These are phyloP conservation scores for Kondoa malvinella DNA, from an alignment of 768 basidiomycete species.

Conservation along the genomic window DNA sequence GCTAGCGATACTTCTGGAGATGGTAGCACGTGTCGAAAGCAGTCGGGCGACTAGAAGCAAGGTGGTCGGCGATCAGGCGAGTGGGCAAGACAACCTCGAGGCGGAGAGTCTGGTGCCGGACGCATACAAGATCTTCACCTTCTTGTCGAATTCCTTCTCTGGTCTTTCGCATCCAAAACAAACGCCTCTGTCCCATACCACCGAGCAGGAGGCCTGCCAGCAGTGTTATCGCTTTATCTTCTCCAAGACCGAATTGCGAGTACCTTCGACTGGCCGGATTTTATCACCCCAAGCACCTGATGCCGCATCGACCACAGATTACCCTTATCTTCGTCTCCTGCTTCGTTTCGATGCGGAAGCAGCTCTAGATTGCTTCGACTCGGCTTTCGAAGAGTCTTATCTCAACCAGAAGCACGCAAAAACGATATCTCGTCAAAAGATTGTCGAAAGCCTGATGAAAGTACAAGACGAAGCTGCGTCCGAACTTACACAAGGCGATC, in stretches of 20 bases:
- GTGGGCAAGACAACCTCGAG: background rate
- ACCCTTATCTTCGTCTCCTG: slow-evolving; percentile 70
- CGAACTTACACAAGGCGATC: slow-evolving; percentile 45
- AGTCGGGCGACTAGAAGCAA: slow-evolving; percentile 33
- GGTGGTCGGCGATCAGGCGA: slow-evolving; percentile 7
- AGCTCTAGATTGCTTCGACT: slow-evolving; percentile 79
- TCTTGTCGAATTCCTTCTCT: slow-evolving; percentile 59
- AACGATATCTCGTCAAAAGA: background rate
- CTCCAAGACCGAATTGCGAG: slow-evolving; percentile 45
- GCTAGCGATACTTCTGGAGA: slow-evolving; percentile 59
- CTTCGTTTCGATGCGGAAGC: slow-evolving; percentile 83
- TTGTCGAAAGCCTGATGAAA: slow-evolving; percentile 39
- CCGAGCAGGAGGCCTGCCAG: slow-evolving; percentile 51
- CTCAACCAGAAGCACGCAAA: slow-evolving; percentile 50
- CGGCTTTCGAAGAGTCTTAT: slow-evolving; percentile 83
- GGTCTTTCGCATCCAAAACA: slow-evolving; percentile 77
- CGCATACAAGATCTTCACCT: slow-evolving; percentile 83
- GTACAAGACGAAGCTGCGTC: slow-evolving; percentile 8
- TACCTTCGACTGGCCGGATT: slow-evolving; percentile 24
- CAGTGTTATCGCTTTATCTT: slow-evolving; percentile 70
- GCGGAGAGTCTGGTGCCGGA: slow-evolving; percentile 41
- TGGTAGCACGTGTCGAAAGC: slow-evolving; percentile 53
- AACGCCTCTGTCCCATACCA: slow-evolving; percentile 47
- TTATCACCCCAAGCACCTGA: slow-evolving; percentile 64
- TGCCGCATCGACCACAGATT: slow-evolving; percentile 54